A percentile compares a stretch with the other conserved stretches of the same genome.
These are phyloP conservation scores for Diaporthe destruens DNA, from an alignment of 2,329 filamentous ascomycete genomes.

Conservation along the genomic window DNA sequence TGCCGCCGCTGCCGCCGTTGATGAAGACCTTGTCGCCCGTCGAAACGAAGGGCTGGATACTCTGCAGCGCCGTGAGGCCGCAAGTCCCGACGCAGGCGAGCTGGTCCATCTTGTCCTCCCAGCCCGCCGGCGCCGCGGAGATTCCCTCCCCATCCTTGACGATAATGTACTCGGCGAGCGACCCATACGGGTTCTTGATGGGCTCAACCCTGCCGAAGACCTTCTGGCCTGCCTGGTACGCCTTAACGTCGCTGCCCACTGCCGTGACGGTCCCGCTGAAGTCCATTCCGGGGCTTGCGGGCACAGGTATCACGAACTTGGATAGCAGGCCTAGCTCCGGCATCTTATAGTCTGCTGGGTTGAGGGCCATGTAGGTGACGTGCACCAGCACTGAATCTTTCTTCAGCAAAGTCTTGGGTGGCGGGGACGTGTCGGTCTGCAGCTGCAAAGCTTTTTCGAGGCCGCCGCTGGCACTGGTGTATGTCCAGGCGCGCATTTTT, in stretches of 20 bases:
- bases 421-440: conserved; percentile 55
- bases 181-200: conserved; percentile 50
- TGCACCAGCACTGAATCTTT: conserved; percentile 65
- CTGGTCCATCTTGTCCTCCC: conserved; percentile 52
- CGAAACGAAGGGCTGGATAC: conserved; percentile 58
- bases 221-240: conserved; percentile 54
- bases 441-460: conserved; percentile 68
- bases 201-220: conserved; percentile 58
- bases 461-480: conserved; percentile 57
- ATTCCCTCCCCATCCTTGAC: conserved; percentile 50
- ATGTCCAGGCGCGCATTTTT: conserved; percentile 71
- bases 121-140: conserved; percentile 55
- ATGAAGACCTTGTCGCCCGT: conserved; percentile 68
- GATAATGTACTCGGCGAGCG: conserved; percentile 53
- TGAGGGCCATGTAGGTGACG: conserved; percentile 66
- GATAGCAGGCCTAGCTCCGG: conserved; percentile 61
- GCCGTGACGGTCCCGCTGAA: conserved; percentile 60
- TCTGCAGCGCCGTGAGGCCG: conserved; percentile 61
- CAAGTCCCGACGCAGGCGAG: conserved; percentile 60
- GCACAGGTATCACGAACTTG: conserved; percentile 54
- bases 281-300: conserved; percentile 64
- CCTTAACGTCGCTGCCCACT: conserved; percentile 48
- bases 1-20: conserved; percentile 74
- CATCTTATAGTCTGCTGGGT: conserved; percentile 75
- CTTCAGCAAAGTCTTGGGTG: conserved; percentile 52